Base-by-base conservation (phyloP, 352 stramenopile genomes). In the Globisporangium barbulae region DNA sequence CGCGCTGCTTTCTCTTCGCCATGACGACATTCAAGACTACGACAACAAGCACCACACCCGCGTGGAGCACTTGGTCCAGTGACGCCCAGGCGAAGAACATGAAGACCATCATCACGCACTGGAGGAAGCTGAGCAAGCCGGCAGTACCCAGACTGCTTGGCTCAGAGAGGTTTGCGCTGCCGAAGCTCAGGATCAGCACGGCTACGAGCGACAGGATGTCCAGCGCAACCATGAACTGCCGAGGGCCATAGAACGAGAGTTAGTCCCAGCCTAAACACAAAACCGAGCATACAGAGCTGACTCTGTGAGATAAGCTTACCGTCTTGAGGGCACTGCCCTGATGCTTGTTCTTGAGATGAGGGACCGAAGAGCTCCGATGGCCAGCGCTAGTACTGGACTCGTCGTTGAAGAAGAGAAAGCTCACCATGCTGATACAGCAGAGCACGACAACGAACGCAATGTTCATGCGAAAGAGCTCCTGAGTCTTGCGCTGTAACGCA, bases 191-290 rank as follows among this genome's bases (percentile, higher is more conserved):
- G 22, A 88, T 64, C 63, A 83, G 68, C 39, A 83, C 59, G 13
- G 74, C 72, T 10, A 83, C 63, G 19, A 85, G 44, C 33, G 81
- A 52, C 50, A 88, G 33, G 31, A 77, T 33, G 63, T 88, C 78
- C 15, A 72, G 65, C 44, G 78, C 74, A 1, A 88, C 65, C 1
- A 83, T 54, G 58, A 88, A 88, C 78, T 88, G 59, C 39, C 53
- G 0, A 17, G 10, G 19, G 33, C 7, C 6, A 62, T 15, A 55
- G 12, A 52, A 15, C 22, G 9, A 49, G 10, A 8, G 45, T 30
- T 21, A 44, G 35, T 9, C 0, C 12, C 35, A 17, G 42, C 8
- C 5, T 41, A 62, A 28, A 28, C 15, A 19, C 28, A 52, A 45
- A 17, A 30, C 37, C 15, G 30, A 17, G 28, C 8, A 53, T 28